Conservation (phyloP, 768 basidiomycete species). For the Lactifluus subvellereus region DNA sequence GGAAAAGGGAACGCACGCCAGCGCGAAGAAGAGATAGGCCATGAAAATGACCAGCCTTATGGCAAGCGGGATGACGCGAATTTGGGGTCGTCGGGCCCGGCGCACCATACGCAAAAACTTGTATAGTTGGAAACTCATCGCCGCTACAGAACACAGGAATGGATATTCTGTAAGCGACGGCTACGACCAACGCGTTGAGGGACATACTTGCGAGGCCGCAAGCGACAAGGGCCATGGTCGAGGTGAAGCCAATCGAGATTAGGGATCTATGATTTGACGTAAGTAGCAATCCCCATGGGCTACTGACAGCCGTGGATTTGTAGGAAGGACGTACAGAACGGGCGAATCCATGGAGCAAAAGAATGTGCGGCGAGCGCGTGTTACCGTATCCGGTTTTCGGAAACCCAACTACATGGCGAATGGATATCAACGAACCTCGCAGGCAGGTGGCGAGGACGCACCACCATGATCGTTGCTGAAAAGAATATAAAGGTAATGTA, state of each 20-base stretch:
- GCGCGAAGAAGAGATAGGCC: not conserved
- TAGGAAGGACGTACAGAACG: not conserved
- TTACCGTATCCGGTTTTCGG: not conserved
- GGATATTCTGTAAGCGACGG: not conserved
- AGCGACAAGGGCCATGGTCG: not conserved
- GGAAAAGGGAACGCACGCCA: not conserved
- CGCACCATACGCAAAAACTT: not conserved
- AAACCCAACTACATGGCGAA: slow-evolving; percentile 6
- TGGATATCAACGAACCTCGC: not conserved
- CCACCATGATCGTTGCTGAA: not conserved
- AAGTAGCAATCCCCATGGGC: not conserved
- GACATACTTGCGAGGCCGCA: not conserved
- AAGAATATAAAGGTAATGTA: slow-evolving; percentile 5
- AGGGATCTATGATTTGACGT: slow-evolving; percentile 1
- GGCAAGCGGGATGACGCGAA: slow-evolving; percentile 5
- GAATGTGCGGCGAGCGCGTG: slow-evolving; percentile 6
- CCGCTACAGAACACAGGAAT: not conserved
- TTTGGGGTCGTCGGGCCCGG: not conserved
- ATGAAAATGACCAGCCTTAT: slow-evolving; percentile 4
- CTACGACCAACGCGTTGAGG: not conserved
- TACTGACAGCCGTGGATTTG: not conserved
- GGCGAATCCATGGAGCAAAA: slow-evolving; percentile 11
- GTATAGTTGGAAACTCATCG: slow-evolving; percentile 5
- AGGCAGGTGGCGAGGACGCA: not conserved
- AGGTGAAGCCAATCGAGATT: slow-evolving; percentile 2